Percentiles rank a stretch among this genome's conserved stretches.
Evolutionary conservation across 2,329 filamentous ascomycete species (phyloP).

Genomic region (Trichoderma koningii): DNA sequence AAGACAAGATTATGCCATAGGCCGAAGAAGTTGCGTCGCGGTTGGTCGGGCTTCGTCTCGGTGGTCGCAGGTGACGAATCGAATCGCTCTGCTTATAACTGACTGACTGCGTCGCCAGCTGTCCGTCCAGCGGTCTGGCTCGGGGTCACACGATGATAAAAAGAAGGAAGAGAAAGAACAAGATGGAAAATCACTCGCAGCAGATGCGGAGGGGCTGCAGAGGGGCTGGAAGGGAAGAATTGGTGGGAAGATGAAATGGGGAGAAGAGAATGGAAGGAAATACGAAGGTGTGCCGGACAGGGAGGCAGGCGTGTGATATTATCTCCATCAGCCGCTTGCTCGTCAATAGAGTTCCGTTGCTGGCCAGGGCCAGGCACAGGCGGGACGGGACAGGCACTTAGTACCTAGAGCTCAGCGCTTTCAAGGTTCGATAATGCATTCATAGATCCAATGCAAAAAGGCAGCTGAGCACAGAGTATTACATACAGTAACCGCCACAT

Average conservation of each 20-base stretch:
- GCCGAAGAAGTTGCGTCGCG: background rate
- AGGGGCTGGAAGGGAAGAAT: conserved; percentile 1
- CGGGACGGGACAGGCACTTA: background rate
- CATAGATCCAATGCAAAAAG: background rate
- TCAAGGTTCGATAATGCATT: no score
- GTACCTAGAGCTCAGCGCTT: no score
- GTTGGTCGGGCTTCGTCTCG: conserved; percentile 15
- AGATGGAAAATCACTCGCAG: background rate
- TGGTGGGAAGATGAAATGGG: background rate
- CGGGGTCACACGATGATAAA: conserved; percentile 4
- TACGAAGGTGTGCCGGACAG: conserved; percentile 28
- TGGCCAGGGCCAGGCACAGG: conserved; percentile 11
- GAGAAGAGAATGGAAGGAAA: conserved; percentile 9
- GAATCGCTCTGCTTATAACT: conserved; percentile 14
- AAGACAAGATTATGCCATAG: background rate
- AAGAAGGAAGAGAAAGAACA: background rate
- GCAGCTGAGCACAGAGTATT: conserved; percentile 7
- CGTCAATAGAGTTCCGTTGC: conserved; percentile 1
- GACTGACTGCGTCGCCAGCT: background rate
- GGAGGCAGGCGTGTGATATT: conserved; percentile 19
- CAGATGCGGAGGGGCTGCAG: conserved; percentile 14
- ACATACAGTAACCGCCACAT: conserved; percentile 14
- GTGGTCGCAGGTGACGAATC: conserved; percentile 9
- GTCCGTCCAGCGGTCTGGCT: conserved; percentile 16
- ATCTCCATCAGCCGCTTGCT: conserved; percentile 11